Evolutionary conservation across 2,329 filamentous ascomycete genomes (phyloP).

Genomic region (Eutypa lata): DNA sequence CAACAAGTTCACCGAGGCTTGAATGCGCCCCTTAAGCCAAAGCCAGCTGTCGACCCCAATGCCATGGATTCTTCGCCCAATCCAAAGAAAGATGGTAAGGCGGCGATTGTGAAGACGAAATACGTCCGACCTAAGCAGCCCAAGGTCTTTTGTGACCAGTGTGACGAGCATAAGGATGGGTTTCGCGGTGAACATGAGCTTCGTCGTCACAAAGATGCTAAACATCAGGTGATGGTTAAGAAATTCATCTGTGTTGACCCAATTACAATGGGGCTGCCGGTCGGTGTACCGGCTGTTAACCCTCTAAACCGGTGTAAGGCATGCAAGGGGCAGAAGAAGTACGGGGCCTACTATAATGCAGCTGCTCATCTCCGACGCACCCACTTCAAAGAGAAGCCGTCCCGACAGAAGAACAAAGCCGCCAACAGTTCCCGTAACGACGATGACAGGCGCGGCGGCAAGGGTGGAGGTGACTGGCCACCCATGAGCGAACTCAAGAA

Average conservation of each 20-base stretch:
- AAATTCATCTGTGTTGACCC: constrained; percentile 61
- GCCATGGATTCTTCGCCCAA: constrained; percentile 16
- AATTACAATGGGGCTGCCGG: constrained; percentile 32
- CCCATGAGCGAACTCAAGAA: constrained; percentile 55
- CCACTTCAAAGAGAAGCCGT: constrained; percentile 72
- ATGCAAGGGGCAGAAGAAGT: constrained; percentile 73
- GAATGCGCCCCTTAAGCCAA: constrained; percentile 41
- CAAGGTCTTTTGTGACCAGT: constrained; percentile 68
- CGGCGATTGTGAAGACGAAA: constrained; percentile 38
- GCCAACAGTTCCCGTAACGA: constrained; percentile 27
- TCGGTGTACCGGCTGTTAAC: constrained; percentile 49
- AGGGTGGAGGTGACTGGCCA: constrained; percentile 52
- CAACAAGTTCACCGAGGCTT: constrained; percentile 43
- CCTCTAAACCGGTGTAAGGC: constrained; percentile 81
- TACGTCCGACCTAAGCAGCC: constrained; percentile 64
- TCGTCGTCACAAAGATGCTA: constrained; percentile 60
- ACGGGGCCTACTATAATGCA: constrained; percentile 92
- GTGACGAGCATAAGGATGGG: constrained; percentile 69
- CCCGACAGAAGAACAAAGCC: constrained; percentile 41
- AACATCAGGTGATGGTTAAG: constrained; percentile 58
- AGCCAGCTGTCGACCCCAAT: constrained; percentile 33
- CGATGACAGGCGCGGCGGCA: constrained; percentile 53
- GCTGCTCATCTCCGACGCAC: constrained; percentile 84
- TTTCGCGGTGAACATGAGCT: constrained; percentile 87
- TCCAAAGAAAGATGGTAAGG: constrained; percentile 40